phyloP scores from a whole-genome alignment of 2,329 filamentous ascomycete genomes.

The Fusarium mexicanum region DNA sequence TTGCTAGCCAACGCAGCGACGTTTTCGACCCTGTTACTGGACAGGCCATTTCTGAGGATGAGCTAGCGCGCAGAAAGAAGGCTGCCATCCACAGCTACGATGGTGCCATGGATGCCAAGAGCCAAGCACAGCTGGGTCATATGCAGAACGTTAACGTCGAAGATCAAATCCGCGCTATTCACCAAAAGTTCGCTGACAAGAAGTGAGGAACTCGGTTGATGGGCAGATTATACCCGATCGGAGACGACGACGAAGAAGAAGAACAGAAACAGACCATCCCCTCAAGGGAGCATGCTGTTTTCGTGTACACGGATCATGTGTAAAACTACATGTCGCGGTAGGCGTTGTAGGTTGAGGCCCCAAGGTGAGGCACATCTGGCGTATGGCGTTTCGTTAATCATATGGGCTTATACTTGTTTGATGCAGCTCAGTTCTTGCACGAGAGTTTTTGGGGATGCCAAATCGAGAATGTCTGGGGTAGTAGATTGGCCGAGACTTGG shows the following conservation, averaged over 20 bases:
- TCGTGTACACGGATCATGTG: slow-evolving; percentile 15
- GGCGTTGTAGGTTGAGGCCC: slow-evolving; percentile 39
- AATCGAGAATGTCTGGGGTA: background rate
- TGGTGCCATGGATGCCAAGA: slow-evolving; percentile 69
- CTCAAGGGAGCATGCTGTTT: background rate
- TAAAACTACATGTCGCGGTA: slow-evolving; percentile 13
- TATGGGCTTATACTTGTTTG: slow-evolving; percentile 40
- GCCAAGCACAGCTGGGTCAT: slow-evolving; percentile 62
- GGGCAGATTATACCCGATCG: background rate
- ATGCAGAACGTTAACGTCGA: slow-evolving; percentile 80
- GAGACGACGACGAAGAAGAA: slow-evolving; percentile 7
- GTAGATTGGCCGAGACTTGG: background rate
- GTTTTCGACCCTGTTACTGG: slow-evolving; percentile 82
- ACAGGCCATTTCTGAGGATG: slow-evolving; percentile 76
- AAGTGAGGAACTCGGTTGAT: slow-evolving; percentile 40
- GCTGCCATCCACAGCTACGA: slow-evolving; percentile 73
- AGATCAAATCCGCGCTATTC: slow-evolving; percentile 79
- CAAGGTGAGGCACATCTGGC: slow-evolving; percentile 44
- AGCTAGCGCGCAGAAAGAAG: slow-evolving; percentile 78
- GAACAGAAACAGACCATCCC: background rate
- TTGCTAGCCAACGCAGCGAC: slow-evolving; percentile 87
- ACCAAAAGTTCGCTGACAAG: slow-evolving; percentile 61
- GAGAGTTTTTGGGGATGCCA: slow-evolving; percentile 4
- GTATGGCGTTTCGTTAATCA: slow-evolving; percentile 39
- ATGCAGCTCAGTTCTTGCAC: slow-evolving; percentile 33